Conservation (phyloP, 2,329 filamentous ascomycete genomes). For the Aspergillus versicolor region DNA sequence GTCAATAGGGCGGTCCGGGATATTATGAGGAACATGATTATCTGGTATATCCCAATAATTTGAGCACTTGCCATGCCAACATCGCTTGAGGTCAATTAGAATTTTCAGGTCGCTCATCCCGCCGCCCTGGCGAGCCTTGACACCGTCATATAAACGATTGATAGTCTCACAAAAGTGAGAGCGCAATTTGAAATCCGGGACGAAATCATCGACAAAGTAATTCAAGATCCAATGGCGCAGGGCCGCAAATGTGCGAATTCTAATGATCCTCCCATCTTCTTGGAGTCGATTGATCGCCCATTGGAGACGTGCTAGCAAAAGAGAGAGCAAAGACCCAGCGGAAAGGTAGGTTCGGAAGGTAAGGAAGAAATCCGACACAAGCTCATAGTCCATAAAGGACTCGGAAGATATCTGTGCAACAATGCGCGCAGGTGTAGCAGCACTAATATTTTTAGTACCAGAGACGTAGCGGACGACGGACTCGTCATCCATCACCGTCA, state of each 20-base stretch:
- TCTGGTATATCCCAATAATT: constrained; percentile 82
- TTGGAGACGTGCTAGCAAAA: constrained; percentile 78
- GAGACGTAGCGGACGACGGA: constrained; percentile 79
- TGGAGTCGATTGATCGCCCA: constrained; percentile 82
- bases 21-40: constrained; percentile 58
- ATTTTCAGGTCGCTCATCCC: constrained; percentile 75
- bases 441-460: constrained; percentile 71
- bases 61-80: constrained; percentile 88
- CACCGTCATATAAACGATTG: constrained; percentile 60
- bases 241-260: constrained; percentile 92
- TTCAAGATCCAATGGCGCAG: constrained; percentile 97
- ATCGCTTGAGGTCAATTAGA: constrained; percentile 90
- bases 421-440: constrained; percentile 84
- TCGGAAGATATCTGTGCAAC: constrained; percentile 97
- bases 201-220: constrained; percentile 94
- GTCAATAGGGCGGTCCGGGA: constrained; percentile 65
- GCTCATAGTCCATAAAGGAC: constrained; percentile 91
- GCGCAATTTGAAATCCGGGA: constrained; percentile 71
- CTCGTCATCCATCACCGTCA: constrained; percentile 77
- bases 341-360: constrained; percentile 89
- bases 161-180: constrained; percentile 76
- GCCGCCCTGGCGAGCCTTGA: constrained; percentile 52
- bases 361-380: constrained; percentile 96
- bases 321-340: constrained; percentile 71
- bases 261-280: constrained; percentile 87